Evolutionary conservation across 371 early-diverging fungal species (phyloP).

Genomic region (Rhizopus microsporus): DNA sequence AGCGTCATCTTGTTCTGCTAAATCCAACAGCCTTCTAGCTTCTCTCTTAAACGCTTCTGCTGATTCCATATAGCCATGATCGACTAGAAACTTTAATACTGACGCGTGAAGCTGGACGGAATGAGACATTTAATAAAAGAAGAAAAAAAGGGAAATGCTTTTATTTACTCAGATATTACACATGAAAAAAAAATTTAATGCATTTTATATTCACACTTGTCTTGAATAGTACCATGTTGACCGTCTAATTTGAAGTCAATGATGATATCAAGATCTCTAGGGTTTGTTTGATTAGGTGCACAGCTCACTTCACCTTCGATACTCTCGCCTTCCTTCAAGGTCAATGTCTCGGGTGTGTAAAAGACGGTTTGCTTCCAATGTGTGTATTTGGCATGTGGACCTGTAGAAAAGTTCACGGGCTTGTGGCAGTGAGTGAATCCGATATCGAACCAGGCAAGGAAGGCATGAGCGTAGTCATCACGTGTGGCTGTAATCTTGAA

Average conservation of each 20-base stretch:
- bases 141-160: neutral
- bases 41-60: slow-evolving; percentile 50
- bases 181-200: slow-evolving; percentile 25
- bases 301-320: slow-evolving; percentile 83
- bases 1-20: slow-evolving; percentile 1
- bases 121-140: neutral
- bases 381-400: slow-evolving; percentile 86
- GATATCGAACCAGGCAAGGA: slow-evolving; percentile 95
- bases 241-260: slow-evolving; percentile 79
- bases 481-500: slow-evolving; percentile 78
- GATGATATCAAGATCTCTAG: slow-evolving; percentile 92
- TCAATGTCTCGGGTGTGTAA: slow-evolving; percentile 75
- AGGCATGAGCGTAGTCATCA: slow-evolving; percentile 87
- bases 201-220: slow-evolving; percentile 87
- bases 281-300: slow-evolving; percentile 85
- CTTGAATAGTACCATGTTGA: slow-evolving; percentile 58
- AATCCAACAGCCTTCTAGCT: slow-evolving; percentile 39
- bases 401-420: slow-evolving; percentile 89
- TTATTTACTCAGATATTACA: neutral
- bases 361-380: slow-evolving; percentile 99
- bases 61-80: slow-evolving; percentile 46
- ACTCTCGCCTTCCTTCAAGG: slow-evolving; percentile 75
- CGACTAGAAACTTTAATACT: slow-evolving; percentile 41
- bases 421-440: slow-evolving; percentile 85
- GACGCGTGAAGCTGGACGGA: slow-evolving; percentile 21